Evolutionary conservation across 202 grass and related monocot species (phyloP).

Genomic region (Hordeum pubiflorum): DNA sequence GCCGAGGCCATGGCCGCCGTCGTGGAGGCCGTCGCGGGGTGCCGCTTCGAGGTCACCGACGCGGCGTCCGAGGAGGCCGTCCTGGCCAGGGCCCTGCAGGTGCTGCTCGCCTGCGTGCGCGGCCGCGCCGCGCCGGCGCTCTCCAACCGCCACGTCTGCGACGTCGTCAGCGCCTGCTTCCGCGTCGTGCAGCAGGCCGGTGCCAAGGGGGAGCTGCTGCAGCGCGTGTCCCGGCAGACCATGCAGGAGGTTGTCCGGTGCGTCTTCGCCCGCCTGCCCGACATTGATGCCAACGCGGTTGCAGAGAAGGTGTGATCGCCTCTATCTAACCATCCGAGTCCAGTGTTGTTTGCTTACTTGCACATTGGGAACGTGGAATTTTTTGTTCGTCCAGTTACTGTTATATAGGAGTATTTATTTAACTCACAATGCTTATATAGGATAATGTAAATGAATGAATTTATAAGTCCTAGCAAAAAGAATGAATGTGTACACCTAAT

Average conservation of each 20-base stretch:
- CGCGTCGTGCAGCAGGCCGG: constrained; percentile 81
- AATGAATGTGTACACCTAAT: background rate
- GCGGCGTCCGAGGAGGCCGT: constrained; percentile 73
- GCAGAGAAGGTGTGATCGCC: background rate
- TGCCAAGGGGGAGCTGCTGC: constrained; percentile 75
- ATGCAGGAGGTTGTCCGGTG: constrained; percentile 76
- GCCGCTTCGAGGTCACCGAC: constrained; percentile 73
- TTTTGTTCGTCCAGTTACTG: background rate
- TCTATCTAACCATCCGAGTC: background rate
- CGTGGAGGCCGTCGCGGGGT: constrained; percentile 62
- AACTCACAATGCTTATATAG: background rate
- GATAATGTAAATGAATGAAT: background rate
- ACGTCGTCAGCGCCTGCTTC: constrained; percentile 65
- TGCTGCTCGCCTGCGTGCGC: constrained; percentile 63
- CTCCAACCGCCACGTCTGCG: constrained; percentile 62
- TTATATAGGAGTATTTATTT: background rate
- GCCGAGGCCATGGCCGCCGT: constrained; percentile 46
- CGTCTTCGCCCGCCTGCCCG: constrained; percentile 47
- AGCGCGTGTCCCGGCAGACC: constrained; percentile 73
- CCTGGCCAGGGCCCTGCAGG: constrained; percentile 66
- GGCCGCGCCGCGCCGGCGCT: constrained; percentile 36
- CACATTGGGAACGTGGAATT: background rate
- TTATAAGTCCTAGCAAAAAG: background rate
- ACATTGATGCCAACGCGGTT: background rate
- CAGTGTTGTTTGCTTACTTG: background rate